Conservation (phyloP, 1,139 yeast species). For the Pichia sp. region DNA sequence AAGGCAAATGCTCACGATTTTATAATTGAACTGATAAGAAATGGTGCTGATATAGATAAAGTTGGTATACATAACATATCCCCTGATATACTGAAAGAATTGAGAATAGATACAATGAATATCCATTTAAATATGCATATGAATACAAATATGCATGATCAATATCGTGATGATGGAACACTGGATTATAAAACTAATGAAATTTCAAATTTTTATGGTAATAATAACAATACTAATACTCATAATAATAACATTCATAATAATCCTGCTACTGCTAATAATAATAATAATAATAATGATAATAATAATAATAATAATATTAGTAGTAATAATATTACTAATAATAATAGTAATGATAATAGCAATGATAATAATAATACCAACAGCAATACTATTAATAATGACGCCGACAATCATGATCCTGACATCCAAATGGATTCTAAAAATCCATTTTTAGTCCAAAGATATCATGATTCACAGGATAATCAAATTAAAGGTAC, state of each 20-base stretch:
- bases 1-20: slow-evolving; percentile 36
- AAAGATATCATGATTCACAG: neutral
- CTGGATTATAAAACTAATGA: no score
- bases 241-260: no score
- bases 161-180: no score
- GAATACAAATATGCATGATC: neutral
- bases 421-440: neutral
- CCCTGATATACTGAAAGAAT: slow-evolving; percentile 21
- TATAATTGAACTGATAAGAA: slow-evolving; percentile 27
- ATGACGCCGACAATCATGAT: neutral
- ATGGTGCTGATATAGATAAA: slow-evolving; percentile 37
- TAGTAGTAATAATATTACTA: neutral
- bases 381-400: no score
- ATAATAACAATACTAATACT: no score
- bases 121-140: slow-evolving; percentile 1
- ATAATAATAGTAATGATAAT: neutral
- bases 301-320: no score
- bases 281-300: neutral
- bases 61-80: slow-evolving; percentile 21
- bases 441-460: slow-evolving; percentile 6
- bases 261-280: no score
- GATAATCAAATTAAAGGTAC: slow-evolving; percentile 3
- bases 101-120: neutral
- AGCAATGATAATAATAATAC: no score
- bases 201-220: no score